Evolutionary conservation across 345 rosid genomes (phyloP), one percentile per base, ranked within the genome.

Genomic region (Arabidopsis suecica): DNA sequence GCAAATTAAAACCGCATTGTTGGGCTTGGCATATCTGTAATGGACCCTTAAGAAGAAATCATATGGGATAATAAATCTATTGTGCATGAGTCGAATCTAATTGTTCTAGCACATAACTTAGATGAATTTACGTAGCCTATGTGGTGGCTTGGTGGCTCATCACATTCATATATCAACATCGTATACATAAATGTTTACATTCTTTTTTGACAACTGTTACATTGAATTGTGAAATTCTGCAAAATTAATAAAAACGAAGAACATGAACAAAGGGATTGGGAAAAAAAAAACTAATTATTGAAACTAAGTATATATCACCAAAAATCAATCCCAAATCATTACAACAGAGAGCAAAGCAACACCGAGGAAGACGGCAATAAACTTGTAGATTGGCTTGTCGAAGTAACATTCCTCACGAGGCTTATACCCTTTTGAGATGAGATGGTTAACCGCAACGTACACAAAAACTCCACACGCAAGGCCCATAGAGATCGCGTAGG

Each of bases 391-490:
- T 8, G 98, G 93, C 42, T 89, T 85, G 58, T 91, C 91, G 41
- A 84, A 86, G 60, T 22, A 74, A 54, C 88, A 79, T n/a, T 71
- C 36, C 14, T 75, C 50, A 40, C 82, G 88, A 25, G 96, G 93
- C 75, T 79, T 84, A 70, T 84, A 93, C 22, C 97, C 97, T 72
- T 89, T 93, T 42, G 90, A 73, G 9, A 93, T 91, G 7, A 93
- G 95, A 79, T 93, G 97, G 75, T 89, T 89, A 77, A 89, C 86
- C 58, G 97, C 90, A 28, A 90, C 93, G 37, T 83, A 93, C 38
- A 90, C 69, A 54, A 93, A 93, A 34, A 93, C 84, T 32, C 97
- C 98, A 57, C 97, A 89, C n/a, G 98, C 97, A 28, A 91, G 23
- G 62, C 89, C 84, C 98, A 91, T 89, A 0, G 98, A 81, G 62